Evolutionary conservation across 257 asterid genomes (phyloP).

Genomic region (Plantago major): DNA sequence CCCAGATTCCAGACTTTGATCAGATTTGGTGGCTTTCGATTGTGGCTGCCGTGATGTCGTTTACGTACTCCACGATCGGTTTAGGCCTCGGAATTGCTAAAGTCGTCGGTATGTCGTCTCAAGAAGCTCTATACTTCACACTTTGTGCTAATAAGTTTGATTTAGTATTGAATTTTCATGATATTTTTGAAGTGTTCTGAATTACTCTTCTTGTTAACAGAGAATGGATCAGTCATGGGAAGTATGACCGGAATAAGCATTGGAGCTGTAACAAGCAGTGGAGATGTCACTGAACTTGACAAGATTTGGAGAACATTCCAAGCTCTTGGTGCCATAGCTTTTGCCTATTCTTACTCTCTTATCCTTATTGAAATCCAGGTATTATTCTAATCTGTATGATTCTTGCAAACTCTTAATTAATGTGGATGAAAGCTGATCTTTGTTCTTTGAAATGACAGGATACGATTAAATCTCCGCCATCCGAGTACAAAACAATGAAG

Average conservation of each 20-base stretch:
- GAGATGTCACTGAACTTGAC: slow-evolving; percentile 27
- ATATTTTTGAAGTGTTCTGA: not conserved
- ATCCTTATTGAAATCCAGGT: slow-evolving; percentile 42
- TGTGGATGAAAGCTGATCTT: not conserved
- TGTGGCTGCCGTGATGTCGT: slow-evolving; percentile 31
- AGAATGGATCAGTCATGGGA: not conserved
- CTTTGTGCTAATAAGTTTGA: slow-evolving; percentile 10
- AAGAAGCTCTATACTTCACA: slow-evolving; percentile 20
- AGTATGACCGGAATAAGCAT: slow-evolving; percentile 17
- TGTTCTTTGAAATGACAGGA: slow-evolving; percentile 11
- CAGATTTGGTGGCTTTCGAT: slow-evolving; percentile 33
- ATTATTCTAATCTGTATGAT: not conserved
- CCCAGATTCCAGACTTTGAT: slow-evolving; percentile 31
- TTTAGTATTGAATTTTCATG: no score
- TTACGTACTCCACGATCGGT: slow-evolving; percentile 29
- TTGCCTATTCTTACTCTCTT: slow-evolving; percentile 61
- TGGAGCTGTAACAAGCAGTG: slow-evolving; percentile 1
- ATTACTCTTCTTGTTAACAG: not conserved
- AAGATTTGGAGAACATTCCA: slow-evolving; percentile 52
- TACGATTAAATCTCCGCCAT: slow-evolving; percentile 24
- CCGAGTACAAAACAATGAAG: slow-evolving; percentile 29
- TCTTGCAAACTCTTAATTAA: not conserved
- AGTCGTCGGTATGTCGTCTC: slow-evolving; percentile 21
- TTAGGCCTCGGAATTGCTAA: slow-evolving; percentile 29
- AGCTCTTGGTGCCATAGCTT: slow-evolving; percentile 52